Evolutionary conservation across 2,329 filamentous ascomycete species (phyloP).

Genomic region (Fusarium armeniacum): DNA sequence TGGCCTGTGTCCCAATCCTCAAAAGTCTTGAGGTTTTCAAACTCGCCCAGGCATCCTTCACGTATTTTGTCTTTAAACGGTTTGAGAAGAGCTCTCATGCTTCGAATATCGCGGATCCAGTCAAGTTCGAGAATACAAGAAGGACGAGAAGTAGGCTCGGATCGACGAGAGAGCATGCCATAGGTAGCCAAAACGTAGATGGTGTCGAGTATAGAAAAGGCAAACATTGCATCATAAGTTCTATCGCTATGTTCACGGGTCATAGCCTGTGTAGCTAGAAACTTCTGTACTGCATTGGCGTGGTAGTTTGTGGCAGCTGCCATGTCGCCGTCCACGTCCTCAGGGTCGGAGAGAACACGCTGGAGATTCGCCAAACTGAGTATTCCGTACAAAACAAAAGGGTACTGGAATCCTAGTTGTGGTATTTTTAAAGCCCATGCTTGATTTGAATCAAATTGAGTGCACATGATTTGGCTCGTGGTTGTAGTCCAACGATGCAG

Average conservation of each 20-base stretch:
- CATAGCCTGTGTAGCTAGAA: neutral
- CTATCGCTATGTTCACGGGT: neutral
- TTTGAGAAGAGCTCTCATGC: neutral
- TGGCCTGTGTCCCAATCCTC: neutral
- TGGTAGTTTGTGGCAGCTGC: neutral
- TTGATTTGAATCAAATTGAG: neutral
- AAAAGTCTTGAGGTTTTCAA: neutral
- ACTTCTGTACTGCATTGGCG: neutral
- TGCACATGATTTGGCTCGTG: neutral
- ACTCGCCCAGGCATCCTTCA: neutral
- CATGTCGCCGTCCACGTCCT: neutral
- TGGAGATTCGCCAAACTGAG: neutral
- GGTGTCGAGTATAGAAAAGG: neutral
- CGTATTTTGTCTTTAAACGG: neutral
- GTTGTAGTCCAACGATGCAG: neutral
- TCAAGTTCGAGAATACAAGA: neutral
- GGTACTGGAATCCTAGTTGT: neutral
- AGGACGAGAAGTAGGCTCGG: neutral
- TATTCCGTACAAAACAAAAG: neutral
- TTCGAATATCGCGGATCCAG: neutral
- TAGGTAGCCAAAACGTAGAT: neutral
- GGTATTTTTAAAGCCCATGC: neutral
- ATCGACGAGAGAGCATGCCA: neutral
- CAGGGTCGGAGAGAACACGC: neutral
- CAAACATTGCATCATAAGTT: neutral